These are phyloP conservation scores for Skeletonema grethae DNA, from an alignment of 108 stramenopile species.

Conservation along the genomic window DNA sequence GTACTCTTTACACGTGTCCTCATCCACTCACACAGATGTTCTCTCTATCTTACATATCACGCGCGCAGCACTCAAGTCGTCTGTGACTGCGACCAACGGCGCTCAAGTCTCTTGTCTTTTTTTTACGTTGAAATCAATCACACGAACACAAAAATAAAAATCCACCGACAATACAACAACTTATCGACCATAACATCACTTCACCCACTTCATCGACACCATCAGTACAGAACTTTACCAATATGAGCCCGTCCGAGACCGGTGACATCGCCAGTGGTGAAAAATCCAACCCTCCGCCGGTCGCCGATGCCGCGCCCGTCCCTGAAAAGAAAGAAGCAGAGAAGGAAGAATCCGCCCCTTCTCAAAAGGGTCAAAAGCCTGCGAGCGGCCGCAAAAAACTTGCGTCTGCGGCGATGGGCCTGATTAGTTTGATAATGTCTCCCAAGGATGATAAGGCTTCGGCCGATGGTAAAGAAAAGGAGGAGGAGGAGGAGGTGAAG, in stretches of 20 bases:
- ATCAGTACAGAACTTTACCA: no score
- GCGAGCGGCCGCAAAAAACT: background rate
- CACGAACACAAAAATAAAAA: no score
- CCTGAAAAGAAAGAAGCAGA: background rate
- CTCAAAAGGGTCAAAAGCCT: background rate
- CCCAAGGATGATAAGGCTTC: slow-evolving; percentile 1
- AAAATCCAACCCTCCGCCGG: background rate
- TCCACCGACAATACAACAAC: no score
- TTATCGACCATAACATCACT: no score
- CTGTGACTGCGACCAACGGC: background rate
- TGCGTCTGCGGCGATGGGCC: background rate
- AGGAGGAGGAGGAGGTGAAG: background rate
- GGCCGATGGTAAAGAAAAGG: background rate
- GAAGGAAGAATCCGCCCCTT: background rate
- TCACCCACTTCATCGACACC: no score
- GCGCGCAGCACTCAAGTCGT: no score
- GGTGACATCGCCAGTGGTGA: background rate
- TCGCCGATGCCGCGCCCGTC: background rate
- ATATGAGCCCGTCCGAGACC: background rate
- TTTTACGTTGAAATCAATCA: no score
- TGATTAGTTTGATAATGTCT: background rate
- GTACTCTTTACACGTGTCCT: no score
- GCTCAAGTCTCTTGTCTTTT: background rate
- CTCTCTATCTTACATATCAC: no score
- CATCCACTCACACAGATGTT: no score